Evolutionary conservation across 2,329 filamentous ascomycete species (phyloP).

Genomic region (Cladosporium sp.): DNA sequence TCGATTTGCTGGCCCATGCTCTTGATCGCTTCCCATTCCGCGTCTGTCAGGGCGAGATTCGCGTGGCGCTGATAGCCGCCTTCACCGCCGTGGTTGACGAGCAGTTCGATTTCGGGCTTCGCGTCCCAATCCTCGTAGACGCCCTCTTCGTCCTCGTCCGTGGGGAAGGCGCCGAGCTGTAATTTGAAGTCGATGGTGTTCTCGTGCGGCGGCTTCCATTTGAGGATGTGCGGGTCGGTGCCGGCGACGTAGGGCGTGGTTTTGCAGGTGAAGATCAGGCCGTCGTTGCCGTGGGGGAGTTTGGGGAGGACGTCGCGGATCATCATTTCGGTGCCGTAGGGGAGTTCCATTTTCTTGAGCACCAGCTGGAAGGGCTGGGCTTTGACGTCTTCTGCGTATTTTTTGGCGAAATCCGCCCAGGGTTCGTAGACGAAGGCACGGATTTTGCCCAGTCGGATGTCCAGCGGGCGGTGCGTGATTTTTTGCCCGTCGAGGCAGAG

Average conservation of each 20-base stretch:
- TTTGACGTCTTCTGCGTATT: constrained; percentile 63
- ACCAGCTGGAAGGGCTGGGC: constrained; percentile 76
- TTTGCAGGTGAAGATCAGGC: constrained; percentile 94
- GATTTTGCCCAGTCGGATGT: constrained; percentile 86
- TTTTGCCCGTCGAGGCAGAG: constrained; percentile 72
- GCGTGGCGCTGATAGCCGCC: constrained; percentile 62
- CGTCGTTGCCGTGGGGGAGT: constrained; percentile 89
- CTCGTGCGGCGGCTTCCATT: constrained; percentile 95
- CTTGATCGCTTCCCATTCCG: constrained; percentile 84
- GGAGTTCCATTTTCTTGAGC: constrained; percentile 84
- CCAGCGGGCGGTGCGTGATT: constrained; percentile 72
- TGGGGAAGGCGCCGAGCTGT: constrained; percentile 65
- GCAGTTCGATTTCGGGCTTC: constrained; percentile 67
- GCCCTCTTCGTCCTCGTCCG: constrained; percentile 65
- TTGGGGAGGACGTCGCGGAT: constrained; percentile 79
- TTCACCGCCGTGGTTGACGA: constrained; percentile 59
- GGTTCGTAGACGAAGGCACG: constrained; percentile 37
- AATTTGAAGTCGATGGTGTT: constrained; percentile 93
- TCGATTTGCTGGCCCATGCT: constrained; percentile 68
- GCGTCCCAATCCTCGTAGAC: constrained; percentile 73
- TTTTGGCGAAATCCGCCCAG: constrained; percentile 41
- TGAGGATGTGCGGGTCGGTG: constrained; percentile 88
- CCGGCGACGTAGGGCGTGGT: constrained; percentile 81
- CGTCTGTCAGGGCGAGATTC: constrained; percentile 62
- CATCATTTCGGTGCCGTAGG: constrained; percentile 87